Evolutionary conservation across 306 rosid species (phyloP).

Genomic region (Chamaecrista fasciculata): DNA sequence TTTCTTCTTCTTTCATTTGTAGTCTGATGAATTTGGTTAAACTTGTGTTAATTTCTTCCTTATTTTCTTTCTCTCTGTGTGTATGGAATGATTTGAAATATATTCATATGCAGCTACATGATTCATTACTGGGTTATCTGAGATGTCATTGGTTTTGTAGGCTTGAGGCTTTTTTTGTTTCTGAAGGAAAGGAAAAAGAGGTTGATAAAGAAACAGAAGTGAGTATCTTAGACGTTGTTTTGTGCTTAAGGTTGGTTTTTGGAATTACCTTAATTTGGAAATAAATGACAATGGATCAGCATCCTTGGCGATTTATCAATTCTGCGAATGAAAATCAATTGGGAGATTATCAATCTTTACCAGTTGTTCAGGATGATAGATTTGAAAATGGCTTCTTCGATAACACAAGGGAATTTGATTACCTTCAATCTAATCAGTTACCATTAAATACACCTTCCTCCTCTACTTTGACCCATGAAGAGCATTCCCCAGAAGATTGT

Average conservation of each 20-base stretch:
- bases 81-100: not conserved
- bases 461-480: constrained; percentile 52
- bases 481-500: constrained; percentile 75
- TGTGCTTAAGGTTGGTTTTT: constrained; percentile 32
- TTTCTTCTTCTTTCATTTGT: not conserved
- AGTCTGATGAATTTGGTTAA: constrained; percentile 2
- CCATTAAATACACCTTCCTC: constrained; percentile 35
- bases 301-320: constrained; percentile 32
- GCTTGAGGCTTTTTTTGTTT: constrained; percentile 32
- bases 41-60: not conserved
- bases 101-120: constrained; percentile 8
- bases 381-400: constrained; percentile 38
- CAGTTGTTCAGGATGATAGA: constrained; percentile 42
- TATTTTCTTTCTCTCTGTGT: not conserved
- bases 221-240: constrained; percentile 17
- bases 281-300: constrained; percentile 58
- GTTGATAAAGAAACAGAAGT: constrained; percentile 12
- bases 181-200: not conserved
- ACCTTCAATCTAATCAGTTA: constrained; percentile 39
- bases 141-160: constrained; percentile 28
- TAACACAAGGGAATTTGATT: constrained; percentile 38
- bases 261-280: constrained; percentile 9
- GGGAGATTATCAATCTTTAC: constrained; percentile 49
- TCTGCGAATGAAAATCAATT: constrained; percentile 45
- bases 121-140: constrained; percentile 21